Evolutionary conservation across 1,284 basidiomycete species (phyloP), one percentile per base, ranked within the genome.

Genomic region (Tilletia walkeri): DNA sequence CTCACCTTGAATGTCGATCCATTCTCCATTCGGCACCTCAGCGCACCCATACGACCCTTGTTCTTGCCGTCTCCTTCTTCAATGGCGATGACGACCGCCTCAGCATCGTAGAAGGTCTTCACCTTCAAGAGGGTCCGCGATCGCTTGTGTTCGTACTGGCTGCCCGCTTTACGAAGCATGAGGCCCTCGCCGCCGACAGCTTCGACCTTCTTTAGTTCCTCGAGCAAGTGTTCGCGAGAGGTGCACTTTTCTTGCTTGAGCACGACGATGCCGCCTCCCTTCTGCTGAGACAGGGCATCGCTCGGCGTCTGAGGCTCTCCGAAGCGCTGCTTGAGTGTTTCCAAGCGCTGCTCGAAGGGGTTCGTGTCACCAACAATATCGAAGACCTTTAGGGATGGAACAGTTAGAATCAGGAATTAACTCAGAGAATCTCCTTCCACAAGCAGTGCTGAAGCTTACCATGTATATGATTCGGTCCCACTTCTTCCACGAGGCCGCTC

Each of bases 41-140:
- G 80, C 4, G 89, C 86, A 16, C 89, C 89, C 0, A 86, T 87
- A 30, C 85, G 82, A 12, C 87, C 88, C 54, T 84, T 83, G 77
- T 89, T 84, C 74, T 86, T 86, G 6, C 88, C 89, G 30, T 88
- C 88, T 7, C 89, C 89, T 14, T 86, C 83, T 16, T 85, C 86
- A 76, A 90, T 86, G 0, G 88, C 89, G 5, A 86, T 87, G 3
- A 90, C 88, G 50, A 87, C 80, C 6, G 89, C 89, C 77, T 90
- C 89, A 4, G 88, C 89, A 74, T 90, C 89, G 76, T 88, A 88
- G 81, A 89, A 89, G 0, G 88, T 88, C 86, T 90, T 90, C 81
- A 90, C 86, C 79, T 90, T 90, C 65, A 89, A 84, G 4, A 90
- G 82, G 1, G 88, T 86, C 2, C 79, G 84, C 0, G 88, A 88